Percentiles rank a stretch among this genome's conserved stretches.
These are phyloP conservation scores for Crithidia fasciculata DNA, from an alignment of 208 protist species.

Conservation along the genomic window DNA sequence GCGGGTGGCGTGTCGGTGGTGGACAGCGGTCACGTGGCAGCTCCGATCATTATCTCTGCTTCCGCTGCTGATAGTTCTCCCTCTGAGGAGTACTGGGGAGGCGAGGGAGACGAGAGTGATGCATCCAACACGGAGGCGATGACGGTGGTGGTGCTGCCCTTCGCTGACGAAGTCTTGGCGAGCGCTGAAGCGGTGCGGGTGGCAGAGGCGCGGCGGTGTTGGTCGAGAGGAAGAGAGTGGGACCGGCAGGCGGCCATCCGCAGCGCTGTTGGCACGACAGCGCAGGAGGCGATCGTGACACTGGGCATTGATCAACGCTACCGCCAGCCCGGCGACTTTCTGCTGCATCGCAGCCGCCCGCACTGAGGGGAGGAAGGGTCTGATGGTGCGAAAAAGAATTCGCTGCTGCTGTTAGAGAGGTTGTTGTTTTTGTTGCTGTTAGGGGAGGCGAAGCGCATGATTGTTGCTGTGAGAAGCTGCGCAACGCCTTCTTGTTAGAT, in stretches of 20 bases:
- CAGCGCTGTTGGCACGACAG: conserved; percentile 50
- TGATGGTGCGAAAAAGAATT: too few relatives aligned
- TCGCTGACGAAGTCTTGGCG: conserved; percentile 36
- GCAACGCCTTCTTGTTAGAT: too few relatives aligned
- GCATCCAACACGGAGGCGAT: background rate
- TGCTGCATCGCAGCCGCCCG: conserved; percentile 8
- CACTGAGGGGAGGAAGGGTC: background rate
- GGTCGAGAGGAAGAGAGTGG: conserved; percentile 75
- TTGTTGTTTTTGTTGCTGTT: too few relatives aligned
- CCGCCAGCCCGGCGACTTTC: conserved; percentile 64
- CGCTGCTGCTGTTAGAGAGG: too few relatives aligned
- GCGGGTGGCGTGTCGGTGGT: conserved; percentile 31
- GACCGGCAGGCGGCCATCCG: conserved; percentile 81
- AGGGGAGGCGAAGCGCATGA: too few relatives aligned
- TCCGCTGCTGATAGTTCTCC: background rate
- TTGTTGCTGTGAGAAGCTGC: too few relatives aligned
- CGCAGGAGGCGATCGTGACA: conserved; percentile 79
- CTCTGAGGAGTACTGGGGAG: background rate
- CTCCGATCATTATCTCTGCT: conserved; percentile 28
- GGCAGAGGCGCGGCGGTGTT: conserved; percentile 27
- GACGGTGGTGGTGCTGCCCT: conserved; percentile 63
- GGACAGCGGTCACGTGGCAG: conserved; percentile 43
- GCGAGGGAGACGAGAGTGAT: background rate
- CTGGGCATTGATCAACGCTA: conserved; percentile 70
- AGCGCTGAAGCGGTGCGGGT: conserved; percentile 12